phyloP scores from a whole-genome alignment of 495 filamentous ascomycete species.

The Niebla homalea region DNA sequence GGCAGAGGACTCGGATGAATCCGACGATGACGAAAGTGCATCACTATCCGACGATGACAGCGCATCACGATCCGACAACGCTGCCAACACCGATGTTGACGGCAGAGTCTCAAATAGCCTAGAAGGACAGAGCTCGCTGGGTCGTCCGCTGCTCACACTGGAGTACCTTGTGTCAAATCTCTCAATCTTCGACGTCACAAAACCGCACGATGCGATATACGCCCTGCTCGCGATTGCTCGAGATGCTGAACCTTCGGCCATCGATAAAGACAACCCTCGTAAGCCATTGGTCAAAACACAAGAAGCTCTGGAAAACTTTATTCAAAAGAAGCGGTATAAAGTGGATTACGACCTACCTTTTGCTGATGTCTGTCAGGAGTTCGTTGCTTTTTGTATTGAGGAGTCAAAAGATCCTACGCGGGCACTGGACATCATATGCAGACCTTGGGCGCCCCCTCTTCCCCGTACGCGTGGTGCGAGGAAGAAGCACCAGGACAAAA shows the following conservation, averaged over 20 bases:
- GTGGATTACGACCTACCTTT: constrained; percentile 10
- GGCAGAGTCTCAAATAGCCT: too few relatives aligned
- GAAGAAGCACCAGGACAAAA: too few relatives aligned
- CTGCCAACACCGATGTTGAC: not conserved
- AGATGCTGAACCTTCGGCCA: constrained; percentile 7
- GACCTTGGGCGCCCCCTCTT: constrained; percentile 19
- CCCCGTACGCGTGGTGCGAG: too few relatives aligned
- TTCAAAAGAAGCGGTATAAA: not conserved
- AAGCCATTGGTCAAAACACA: not conserved
- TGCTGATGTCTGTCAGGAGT: constrained; percentile 15
- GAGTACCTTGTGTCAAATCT: constrained; percentile 19
- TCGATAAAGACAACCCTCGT: not conserved
- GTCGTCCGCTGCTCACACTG: constrained; percentile 11
- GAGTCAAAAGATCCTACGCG: constrained; percentile 4
- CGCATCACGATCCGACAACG: not conserved
- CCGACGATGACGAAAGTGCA: constrained; percentile 4
- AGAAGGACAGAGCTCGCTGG: too few relatives aligned
- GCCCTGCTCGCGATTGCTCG: constrained; percentile 16
- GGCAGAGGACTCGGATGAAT: not conserved
- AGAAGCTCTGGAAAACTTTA: not conserved
- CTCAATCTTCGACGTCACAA: constrained; percentile 16
- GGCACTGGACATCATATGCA: constrained; percentile 20
- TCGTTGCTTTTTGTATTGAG: constrained; percentile 13
- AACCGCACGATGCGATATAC: constrained; percentile 17
- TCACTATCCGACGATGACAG: too few relatives aligned